phyloP scores from a whole-genome alignment of 257 asterid species.

The Verbascum thapsus region DNA sequence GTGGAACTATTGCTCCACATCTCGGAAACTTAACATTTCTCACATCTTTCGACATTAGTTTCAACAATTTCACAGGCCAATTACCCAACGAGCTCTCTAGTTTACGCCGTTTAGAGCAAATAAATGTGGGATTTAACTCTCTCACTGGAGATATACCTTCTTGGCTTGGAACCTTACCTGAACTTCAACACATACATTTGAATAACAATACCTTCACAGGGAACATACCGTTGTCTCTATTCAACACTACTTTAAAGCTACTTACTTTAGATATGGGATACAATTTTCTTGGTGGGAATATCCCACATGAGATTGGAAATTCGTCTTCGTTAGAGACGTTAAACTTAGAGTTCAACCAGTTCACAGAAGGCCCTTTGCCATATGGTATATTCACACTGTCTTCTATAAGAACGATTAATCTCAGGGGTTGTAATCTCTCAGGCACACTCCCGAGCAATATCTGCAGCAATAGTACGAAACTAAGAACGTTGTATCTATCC shows the following conservation, averaged over 20 bases:
- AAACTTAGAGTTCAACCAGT: too few species aligned
- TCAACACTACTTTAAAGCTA: not conserved
- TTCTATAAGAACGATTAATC: not conserved
- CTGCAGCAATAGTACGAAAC: too few species aligned
- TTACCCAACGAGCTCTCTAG: too few species aligned
- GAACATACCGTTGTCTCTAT: not conserved
- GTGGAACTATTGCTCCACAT: slow-evolving; percentile 28
- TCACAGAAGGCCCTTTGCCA: too few species aligned
- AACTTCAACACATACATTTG: slow-evolving; percentile 2
- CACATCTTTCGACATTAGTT: slow-evolving; percentile 16
- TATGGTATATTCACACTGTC: too few species aligned
- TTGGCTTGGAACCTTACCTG: slow-evolving; percentile 21
- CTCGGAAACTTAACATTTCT: slow-evolving; percentile 30
- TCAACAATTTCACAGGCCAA: slow-evolving; percentile 11
- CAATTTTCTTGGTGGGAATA: slow-evolving; percentile 23
- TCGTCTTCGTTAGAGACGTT: too few species aligned
- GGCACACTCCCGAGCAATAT: too few species aligned
- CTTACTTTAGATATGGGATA: not conserved
- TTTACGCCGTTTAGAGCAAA: too few species aligned
- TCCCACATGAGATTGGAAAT: slow-evolving; percentile 42
- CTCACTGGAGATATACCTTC: slow-evolving; percentile 26
- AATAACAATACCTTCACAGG: slow-evolving; percentile 9
- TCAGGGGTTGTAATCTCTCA: too few species aligned
- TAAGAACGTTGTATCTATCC: too few species aligned
- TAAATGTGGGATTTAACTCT: not conserved